Evolutionary conservation across 176 grass and related monocot genomes (phyloP).

Genomic region (Tillandsia leiboldiana): DNA sequence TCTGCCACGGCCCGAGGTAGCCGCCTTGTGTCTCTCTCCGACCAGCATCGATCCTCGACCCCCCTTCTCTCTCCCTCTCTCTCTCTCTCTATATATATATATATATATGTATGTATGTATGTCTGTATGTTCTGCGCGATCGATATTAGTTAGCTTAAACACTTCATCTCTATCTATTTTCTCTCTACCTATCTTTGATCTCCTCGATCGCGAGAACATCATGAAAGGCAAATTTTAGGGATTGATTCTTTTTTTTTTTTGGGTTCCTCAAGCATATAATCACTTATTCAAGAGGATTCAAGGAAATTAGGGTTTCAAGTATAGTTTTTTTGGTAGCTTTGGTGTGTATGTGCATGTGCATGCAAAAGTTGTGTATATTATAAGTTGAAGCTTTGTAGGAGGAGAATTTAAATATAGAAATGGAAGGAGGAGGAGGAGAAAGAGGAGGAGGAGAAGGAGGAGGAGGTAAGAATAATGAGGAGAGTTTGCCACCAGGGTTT

Average conservation of each 20-base stretch:
- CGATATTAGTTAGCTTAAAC: background rate
- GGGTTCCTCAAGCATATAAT: no score
- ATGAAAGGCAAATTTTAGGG: no score
- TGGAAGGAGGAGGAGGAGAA: slow-evolving; percentile 10
- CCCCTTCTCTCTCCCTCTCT: background rate
- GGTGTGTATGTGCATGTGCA: background rate
- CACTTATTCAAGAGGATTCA: no score
- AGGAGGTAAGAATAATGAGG: slow-evolving; percentile 34
- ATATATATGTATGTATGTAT: no score
- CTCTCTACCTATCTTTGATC: background rate
- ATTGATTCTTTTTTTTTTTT: background rate
- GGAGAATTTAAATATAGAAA: background rate
- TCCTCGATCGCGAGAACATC: background rate
- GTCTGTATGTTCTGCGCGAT: background rate
- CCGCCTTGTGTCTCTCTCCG: background rate
- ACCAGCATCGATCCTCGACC: background rate
- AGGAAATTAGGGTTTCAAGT: no score
- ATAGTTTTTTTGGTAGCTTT: background rate
- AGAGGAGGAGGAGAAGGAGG: slow-evolving; percentile 24
- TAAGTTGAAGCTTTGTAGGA: background rate
- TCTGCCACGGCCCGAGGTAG: background rate
- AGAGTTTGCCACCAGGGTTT: slow-evolving; percentile 87
- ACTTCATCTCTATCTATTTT: background rate
- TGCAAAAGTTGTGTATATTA: background rate
- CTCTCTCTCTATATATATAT: background rate